These are phyloP conservation scores for Pseudogymnoascus sp. DNA, from an alignment of 2,329 filamentous ascomycete genomes.

Conservation along the genomic window DNA sequence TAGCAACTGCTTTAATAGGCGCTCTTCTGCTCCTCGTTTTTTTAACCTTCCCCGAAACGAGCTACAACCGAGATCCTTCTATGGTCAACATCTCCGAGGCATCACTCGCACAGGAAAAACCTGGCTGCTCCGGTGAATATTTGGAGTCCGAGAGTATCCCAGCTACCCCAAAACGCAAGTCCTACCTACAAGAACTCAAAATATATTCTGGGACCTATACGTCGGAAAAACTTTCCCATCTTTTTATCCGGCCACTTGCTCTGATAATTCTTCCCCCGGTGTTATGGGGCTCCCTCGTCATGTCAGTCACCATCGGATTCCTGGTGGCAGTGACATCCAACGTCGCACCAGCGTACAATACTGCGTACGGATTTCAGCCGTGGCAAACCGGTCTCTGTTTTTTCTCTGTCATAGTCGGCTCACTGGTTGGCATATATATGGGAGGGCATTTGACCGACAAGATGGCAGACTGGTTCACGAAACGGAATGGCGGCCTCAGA, in stretches of 20 bases:
- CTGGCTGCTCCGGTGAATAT: background rate
- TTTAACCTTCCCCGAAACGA: constrained; percentile 51
- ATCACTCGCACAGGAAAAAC: background rate
- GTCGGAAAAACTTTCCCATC: constrained; percentile 33
- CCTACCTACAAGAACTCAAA: constrained; percentile 17
- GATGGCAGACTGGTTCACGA: constrained; percentile 37
- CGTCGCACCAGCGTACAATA: constrained; percentile 39
- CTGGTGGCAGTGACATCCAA: constrained; percentile 49
- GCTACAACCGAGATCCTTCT: constrained; percentile 35
- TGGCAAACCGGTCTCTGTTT: constrained; percentile 29
- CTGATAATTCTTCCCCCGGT: constrained; percentile 30
- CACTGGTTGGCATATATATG: constrained; percentile 18
- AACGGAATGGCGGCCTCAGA: constrained; percentile 48
- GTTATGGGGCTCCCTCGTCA: constrained; percentile 29
- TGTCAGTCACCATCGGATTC: constrained; percentile 36
- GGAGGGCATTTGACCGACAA: constrained; percentile 19
- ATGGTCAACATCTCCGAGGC: background rate
- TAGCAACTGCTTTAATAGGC: constrained; percentile 45
- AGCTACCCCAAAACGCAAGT: constrained; percentile 17
- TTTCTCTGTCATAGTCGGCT: constrained; percentile 19
- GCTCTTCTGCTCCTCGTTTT: constrained; percentile 41
- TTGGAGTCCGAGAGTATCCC: constrained; percentile 24
- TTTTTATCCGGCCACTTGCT: constrained; percentile 38
- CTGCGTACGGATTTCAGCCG: constrained; percentile 39
- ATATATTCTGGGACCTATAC: constrained; percentile 21